Evolutionary conservation across 257 asterid species (phyloP).

Genomic region (Solanum lycopersicoides): DNA sequence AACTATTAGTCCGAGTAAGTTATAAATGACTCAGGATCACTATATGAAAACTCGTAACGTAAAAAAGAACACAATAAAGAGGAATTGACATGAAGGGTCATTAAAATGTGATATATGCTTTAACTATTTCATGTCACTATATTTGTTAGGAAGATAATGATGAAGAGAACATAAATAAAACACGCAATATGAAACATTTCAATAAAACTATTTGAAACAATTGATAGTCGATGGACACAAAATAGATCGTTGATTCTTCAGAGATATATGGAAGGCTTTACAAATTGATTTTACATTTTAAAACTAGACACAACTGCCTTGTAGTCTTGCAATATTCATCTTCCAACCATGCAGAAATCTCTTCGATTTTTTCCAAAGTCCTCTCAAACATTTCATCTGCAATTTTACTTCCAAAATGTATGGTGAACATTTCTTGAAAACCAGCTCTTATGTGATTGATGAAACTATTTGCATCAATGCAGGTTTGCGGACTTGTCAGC

Average conservation of each 20-base stretch:
- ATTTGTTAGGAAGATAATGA: no score
- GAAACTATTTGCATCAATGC: background rate
- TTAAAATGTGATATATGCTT: no score
- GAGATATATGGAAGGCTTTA: background rate
- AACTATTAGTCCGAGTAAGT: no score
- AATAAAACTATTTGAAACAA: background rate
- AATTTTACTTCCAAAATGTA: conserved; percentile 8
- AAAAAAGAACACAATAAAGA: no score
- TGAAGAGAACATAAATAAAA: no score
- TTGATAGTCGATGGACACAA: background rate
- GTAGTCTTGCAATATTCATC: background rate
- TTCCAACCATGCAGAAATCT: background rate
- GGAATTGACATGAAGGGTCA: no score
- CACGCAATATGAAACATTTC: background rate
- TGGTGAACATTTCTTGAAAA: background rate
- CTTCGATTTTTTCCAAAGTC: background rate
- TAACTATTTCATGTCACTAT: no score
- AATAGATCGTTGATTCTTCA: background rate
- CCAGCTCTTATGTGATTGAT: background rate
- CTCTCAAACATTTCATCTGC: conserved; percentile 8
- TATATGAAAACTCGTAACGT: no score
- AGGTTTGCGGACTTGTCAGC: background rate
- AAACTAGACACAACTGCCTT: background rate
- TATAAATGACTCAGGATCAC: no score
- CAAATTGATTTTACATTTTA: background rate